These are phyloP conservation scores for Neurospora sp. DNA, from an alignment of 495 filamentous ascomycete species.

Conservation along the genomic window DNA sequence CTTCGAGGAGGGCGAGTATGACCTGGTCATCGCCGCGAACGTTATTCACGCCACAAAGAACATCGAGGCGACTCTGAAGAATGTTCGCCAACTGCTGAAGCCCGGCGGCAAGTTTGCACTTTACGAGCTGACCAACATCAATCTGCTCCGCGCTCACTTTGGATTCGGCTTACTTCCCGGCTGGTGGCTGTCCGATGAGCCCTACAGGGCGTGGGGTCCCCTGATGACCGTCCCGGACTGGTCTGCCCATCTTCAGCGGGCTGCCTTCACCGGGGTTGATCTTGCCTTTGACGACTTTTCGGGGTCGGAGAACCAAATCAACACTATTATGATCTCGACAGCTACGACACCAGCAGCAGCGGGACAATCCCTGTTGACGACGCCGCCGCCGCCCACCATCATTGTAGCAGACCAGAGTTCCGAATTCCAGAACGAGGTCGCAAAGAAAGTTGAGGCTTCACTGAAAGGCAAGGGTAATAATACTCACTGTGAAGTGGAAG, in stretches of 20 bases:
- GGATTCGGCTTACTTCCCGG: constrained; percentile 27
- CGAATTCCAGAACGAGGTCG: too few relatives aligned
- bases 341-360: neutral
- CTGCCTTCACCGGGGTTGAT: constrained; percentile 32
- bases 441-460: too few relatives aligned
- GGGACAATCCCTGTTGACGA: neutral
- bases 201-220: constrained; percentile 27
- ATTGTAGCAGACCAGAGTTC: too few relatives aligned
- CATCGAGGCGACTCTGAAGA: constrained; percentile 27
- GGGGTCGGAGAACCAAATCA: neutral
- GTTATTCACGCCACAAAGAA: constrained; percentile 38
- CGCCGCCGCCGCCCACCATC: neutral
- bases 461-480: neutral
- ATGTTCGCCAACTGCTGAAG: constrained; percentile 37
- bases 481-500: neutral
- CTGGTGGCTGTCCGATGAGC: constrained; percentile 40
- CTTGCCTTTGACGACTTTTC: neutral
- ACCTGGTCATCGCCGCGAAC: constrained; percentile 36
- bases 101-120: constrained; percentile 34
- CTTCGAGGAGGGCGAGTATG: constrained; percentile 32
- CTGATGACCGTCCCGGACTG: constrained; percentile 25
- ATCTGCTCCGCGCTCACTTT: neutral
- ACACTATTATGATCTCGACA: neutral
- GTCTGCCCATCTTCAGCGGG: constrained; percentile 23
- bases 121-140: constrained; percentile 13